Evolutionary conservation across 768 basidiomycete species (phyloP), one percentile per base, ranked within the genome.

Genomic region (Polyporus arcularius): DNA sequence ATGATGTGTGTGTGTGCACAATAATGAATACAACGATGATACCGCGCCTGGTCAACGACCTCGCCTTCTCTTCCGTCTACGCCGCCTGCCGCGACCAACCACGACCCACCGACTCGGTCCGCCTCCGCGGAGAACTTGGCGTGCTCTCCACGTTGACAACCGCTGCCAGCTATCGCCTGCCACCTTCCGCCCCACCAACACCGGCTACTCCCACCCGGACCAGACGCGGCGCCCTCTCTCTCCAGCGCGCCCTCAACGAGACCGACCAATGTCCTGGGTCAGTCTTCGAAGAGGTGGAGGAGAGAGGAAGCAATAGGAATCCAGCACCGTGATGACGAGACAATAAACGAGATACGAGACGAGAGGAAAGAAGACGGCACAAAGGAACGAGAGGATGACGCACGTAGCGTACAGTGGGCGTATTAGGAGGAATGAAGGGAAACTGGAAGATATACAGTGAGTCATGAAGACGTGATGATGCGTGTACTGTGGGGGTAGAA

Each of bases 181-280:
- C 51, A 39, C 50, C 11, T 54, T 8, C 40, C 39, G 12, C 56
- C 31, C 54, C 61, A 54, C 54, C 59, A 21, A 61, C 61, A 26
- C 64, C 35, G 35, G 35, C 35, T 11, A 35, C 35, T 11, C 11
- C 35, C 35, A 35, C 35, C 35, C 62, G 43, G 58, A 67, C 67
- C 73, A 74, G 72, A 77, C 83, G 77, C 79, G 84, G 77, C 78
- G 88, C 88, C 88, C 88, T 90, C 89, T 90, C 84, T 78, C 76
- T 76, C 80, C 75, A 77, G 69, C 88, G 75, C 83, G 76, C 87
- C 87, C 85, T 81, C 82, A 55, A 62, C 70, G 70, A 62, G 62
- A 61, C 69, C 67, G 65, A 59, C 57, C 67, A 61, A 53, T 62
- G 62, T 51, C 65, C 14, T 11, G 26, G 41, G 32, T 66, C 64